Conservation (phyloP, 768 basidiomycete genomes). For the Boletus reticulatus region DNA sequence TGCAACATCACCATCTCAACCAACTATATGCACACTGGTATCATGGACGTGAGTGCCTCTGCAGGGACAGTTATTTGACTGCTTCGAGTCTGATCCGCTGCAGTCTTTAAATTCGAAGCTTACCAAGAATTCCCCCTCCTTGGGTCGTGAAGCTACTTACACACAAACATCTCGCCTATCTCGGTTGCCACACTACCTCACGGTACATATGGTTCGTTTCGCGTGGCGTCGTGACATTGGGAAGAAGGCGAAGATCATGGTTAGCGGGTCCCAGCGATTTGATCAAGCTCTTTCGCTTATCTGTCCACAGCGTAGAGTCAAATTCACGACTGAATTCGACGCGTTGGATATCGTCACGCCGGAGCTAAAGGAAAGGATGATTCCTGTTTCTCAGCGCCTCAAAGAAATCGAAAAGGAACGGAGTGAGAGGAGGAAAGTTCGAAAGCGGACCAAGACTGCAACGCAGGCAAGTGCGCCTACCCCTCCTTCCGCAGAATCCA, state of each 20-base stretch:
- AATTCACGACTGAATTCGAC: slow-evolving; percentile 88
- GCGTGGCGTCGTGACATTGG: slow-evolving; percentile 88
- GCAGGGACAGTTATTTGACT: slow-evolving; percentile 3
- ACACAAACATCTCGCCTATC: slow-evolving; percentile 77
- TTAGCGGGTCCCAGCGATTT: slow-evolving; percentile 25
- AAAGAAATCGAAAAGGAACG: slow-evolving; percentile 85
- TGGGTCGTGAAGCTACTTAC: slow-evolving; percentile 82
- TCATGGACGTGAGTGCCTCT: slow-evolving; percentile 60
- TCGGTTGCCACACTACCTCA: slow-evolving; percentile 80
- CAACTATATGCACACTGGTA: slow-evolving; percentile 86
- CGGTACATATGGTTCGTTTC: slow-evolving; percentile 95
- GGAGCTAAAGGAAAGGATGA: slow-evolving; percentile 69
- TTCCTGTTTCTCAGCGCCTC: slow-evolving; percentile 67
- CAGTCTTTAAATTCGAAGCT: slow-evolving; percentile 87
- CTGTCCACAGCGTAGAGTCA: slow-evolving; percentile 71
- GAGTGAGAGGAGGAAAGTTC: slow-evolving; percentile 75
- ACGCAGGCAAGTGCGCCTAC: slow-evolving; percentile 14
- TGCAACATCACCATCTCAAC: slow-evolving; percentile 89
- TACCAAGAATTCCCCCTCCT: slow-evolving; percentile 76
- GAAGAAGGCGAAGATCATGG: slow-evolving; percentile 98
- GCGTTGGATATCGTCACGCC: slow-evolving; percentile 79
- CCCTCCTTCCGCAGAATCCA: slow-evolving; percentile 20
- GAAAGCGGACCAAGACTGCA: slow-evolving; percentile 63
- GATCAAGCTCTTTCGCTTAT: not conserved
- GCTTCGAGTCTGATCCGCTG: not conserved